Conservation (phyloP, 148 eudicot species). For the Persicaria tinctoria region DNA sequence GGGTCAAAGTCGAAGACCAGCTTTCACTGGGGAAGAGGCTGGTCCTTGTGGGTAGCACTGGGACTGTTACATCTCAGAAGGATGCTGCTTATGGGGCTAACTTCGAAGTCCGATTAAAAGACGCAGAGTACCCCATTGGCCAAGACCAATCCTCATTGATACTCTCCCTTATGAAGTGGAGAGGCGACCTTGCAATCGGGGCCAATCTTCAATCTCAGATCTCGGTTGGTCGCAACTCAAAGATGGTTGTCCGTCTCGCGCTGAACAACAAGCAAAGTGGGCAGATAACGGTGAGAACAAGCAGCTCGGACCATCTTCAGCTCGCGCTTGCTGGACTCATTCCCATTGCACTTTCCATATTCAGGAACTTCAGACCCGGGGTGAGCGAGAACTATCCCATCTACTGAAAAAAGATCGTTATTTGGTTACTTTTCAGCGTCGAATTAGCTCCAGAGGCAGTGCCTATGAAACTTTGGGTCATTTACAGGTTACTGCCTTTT, state of each 20-base stretch:
- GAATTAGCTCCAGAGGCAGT: neutral
- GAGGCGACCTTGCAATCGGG: conserved; percentile 58
- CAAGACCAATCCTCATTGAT: conserved; percentile 49
- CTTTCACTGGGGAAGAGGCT: conserved; percentile 57
- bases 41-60: conserved; percentile 56
- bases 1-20: conserved; percentile 79
- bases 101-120: conserved; percentile 47
- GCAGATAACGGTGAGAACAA: conserved; percentile 73
- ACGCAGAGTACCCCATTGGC: conserved; percentile 51
- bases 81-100: conserved; percentile 71
- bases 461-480: neutral
- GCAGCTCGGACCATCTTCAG: conserved; percentile 76
- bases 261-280: conserved; percentile 92
- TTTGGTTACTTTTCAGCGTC: neutral
- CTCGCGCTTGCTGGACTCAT: conserved; percentile 68
- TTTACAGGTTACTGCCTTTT: neutral
- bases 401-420: conserved; percentile 29
- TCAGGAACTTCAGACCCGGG: conserved; percentile 53
- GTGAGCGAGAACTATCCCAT: conserved; percentile 55
- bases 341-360: conserved; percentile 56
- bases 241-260: conserved; percentile 70
- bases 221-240: conserved; percentile 65
- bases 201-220: conserved; percentile 63
- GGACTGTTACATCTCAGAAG: conserved; percentile 46
- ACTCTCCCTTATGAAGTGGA: conserved; percentile 53